Evolutionary conservation across 2,329 filamentous ascomycete species (phyloP).

Genomic region (Aspergillus flavus): DNA sequence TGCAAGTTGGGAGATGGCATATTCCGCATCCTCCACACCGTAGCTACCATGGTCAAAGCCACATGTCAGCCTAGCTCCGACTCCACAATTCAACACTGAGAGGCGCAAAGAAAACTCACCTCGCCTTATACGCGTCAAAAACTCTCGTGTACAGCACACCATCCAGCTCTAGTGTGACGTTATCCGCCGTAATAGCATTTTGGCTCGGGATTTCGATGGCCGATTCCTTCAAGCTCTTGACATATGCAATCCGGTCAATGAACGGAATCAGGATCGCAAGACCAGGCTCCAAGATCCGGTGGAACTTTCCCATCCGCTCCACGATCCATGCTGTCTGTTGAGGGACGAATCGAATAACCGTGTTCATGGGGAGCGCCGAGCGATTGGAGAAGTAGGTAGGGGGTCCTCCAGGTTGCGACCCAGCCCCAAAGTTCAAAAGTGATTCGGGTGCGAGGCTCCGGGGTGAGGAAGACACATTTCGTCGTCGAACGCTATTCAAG

Average conservation of each 20-base stretch:
- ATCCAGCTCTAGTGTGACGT: slow-evolving; percentile 94
- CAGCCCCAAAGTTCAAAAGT: slow-evolving; percentile 32
- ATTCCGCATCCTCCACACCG: slow-evolving; percentile 97
- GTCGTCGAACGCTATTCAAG: slow-evolving; percentile 29
- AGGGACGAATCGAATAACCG: slow-evolving; percentile 93
- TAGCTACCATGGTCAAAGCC: slow-evolving; percentile 62
- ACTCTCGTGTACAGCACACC: slow-evolving; percentile 94
- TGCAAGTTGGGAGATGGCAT: slow-evolving; percentile 95
- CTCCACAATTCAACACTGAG: not conserved
- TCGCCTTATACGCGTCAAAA: slow-evolving; percentile 97
- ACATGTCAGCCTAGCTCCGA: slow-evolving; percentile 1
- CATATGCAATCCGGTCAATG: slow-evolving; percentile 94
- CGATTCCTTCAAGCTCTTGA: slow-evolving; percentile 94
- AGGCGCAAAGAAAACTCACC: slow-evolving; percentile 55
- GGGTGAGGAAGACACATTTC: slow-evolving; percentile 35
- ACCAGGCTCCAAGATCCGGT: slow-evolving; percentile 88
- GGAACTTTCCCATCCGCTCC: slow-evolving; percentile 98
- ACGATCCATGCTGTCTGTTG: slow-evolving; percentile 99
- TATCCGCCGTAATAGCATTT: slow-evolving; percentile 97
- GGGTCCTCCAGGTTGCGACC: slow-evolving; percentile 46
- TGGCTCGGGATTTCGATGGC: slow-evolving; percentile 97
- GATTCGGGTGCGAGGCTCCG: slow-evolving; percentile 35
- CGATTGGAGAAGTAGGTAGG: slow-evolving; percentile 76
- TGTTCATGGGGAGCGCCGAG: slow-evolving; percentile 80
- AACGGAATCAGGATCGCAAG: slow-evolving; percentile 87